phyloP scores from a whole-genome alignment of 2,329 filamentous ascomycete genomes.

The Pseudogymnoascus sp. region DNA sequence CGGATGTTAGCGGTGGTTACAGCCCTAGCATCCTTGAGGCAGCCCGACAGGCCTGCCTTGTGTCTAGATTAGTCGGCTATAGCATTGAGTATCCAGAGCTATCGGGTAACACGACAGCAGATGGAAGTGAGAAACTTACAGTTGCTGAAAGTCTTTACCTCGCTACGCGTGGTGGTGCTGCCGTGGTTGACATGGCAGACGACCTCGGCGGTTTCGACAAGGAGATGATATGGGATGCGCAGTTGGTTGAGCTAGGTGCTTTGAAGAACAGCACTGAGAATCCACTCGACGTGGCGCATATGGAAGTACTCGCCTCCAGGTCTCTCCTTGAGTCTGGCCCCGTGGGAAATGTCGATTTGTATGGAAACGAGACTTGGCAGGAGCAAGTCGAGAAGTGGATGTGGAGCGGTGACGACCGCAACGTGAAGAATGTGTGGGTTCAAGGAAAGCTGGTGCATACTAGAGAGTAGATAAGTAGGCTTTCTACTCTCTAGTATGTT shows the following conservation, averaged over 20 bases:
- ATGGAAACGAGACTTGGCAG: slow-evolving; percentile 84
- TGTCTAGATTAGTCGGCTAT: slow-evolving; percentile 44
- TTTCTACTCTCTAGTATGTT: neutral
- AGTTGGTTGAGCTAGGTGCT: slow-evolving; percentile 60
- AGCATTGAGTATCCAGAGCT: slow-evolving; percentile 45
- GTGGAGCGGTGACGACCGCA: slow-evolving; percentile 86
- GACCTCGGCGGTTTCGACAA: slow-evolving; percentile 73
- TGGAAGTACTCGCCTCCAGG: neutral
- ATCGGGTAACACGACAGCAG: slow-evolving; percentile 36
- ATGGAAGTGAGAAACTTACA: slow-evolving; percentile 52
- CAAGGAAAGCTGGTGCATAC: slow-evolving; percentile 69
- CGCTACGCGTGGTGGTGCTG: slow-evolving; percentile 76
- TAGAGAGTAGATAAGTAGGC: neutral
- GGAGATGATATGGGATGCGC: slow-evolving; percentile 86
- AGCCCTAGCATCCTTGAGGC: slow-evolving; percentile 73
- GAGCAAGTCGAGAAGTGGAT: slow-evolving; percentile 90
- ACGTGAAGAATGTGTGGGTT: slow-evolving; percentile 85
- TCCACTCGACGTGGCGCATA: neutral
- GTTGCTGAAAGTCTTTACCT: slow-evolving; percentile 82
- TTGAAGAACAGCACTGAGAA: slow-evolving; percentile 25
- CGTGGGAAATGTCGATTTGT: slow-evolving; percentile 69
- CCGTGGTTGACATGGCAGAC: slow-evolving; percentile 64
- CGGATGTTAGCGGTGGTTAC: slow-evolving; percentile 85
- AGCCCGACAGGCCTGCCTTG: slow-evolving; percentile 69
- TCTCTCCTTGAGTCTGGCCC: slow-evolving; percentile 27